These are phyloP conservation scores for Rhodofomes roseus DNA, from an alignment of 1,284 basidiomycete genomes.

Conservation along the genomic window DNA sequence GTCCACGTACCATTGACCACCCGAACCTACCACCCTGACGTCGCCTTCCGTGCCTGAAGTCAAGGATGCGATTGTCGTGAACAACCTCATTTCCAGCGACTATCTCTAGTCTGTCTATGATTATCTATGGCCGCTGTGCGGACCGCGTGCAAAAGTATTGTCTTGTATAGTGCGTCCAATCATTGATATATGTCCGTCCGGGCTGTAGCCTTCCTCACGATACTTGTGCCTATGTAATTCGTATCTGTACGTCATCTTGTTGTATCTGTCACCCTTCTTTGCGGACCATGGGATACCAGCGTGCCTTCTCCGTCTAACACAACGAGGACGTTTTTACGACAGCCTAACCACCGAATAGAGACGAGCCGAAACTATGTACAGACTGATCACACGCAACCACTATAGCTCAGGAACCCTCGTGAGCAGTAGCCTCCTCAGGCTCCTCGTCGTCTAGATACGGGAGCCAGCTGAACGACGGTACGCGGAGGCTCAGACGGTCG, in stretches of 20 bases:
- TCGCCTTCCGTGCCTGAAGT: conserved; percentile 28
- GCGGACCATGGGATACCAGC: too few species aligned
- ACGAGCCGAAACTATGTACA: not conserved
- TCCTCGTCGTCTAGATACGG: not conserved
- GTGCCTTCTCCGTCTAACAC: too few species aligned
- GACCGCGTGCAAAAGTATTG: not conserved
- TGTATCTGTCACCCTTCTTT: not conserved
- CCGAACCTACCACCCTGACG: too few species aligned
- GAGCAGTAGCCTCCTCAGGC: not conserved
- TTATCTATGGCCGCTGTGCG: not conserved
- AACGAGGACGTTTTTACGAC: too few species aligned
- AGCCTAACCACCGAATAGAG: not conserved
- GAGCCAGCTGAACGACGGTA: not conserved
- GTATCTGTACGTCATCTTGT: not conserved
- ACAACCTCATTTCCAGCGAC: conserved; percentile 22
- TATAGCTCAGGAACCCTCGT: not conserved
- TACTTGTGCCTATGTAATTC: not conserved
- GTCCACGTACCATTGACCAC: conserved; percentile 19
- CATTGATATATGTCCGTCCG: not conserved
- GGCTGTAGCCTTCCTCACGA: not conserved
- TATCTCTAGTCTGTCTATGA: conserved; percentile 11
- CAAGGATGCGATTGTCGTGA: conserved; percentile 34
- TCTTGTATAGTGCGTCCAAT: not conserved
- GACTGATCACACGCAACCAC: not conserved
- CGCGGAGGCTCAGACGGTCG: not conserved